phyloP scores from a whole-genome alignment of 345 rosid genomes.

The Ceriops decandra region DNA sequence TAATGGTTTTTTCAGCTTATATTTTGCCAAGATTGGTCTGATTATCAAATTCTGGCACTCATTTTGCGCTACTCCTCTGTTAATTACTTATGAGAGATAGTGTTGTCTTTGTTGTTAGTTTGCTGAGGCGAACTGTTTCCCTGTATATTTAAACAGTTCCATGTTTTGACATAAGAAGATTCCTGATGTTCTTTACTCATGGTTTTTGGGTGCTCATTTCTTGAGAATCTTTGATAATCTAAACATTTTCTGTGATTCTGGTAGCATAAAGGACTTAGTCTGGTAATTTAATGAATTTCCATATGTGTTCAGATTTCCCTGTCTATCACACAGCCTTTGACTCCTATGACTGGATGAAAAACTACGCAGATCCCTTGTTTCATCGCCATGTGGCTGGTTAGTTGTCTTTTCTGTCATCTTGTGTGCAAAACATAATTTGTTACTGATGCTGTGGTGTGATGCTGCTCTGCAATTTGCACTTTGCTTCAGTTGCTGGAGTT shows the following conservation, averaged over 20 bases:
- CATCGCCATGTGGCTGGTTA: conserved; percentile 89
- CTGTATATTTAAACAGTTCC: too few relatives aligned
- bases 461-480: conserved; percentile 8
- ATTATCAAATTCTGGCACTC: too few relatives aligned
- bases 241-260: not conserved
- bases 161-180: too few relatives aligned
- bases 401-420: conserved; percentile 9
- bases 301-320: conserved; percentile 60
- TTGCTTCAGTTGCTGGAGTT: conserved; percentile 63
- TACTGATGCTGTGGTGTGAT: not conserved
- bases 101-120: too few relatives aligned
- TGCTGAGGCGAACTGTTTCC: too few relatives aligned
- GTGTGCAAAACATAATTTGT: not conserved
- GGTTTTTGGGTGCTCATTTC: too few relatives aligned
- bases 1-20: too few relatives aligned
- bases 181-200: too few relatives aligned
- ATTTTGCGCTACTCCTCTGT: too few relatives aligned
- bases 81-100: too few relatives aligned
- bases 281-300: conserved; percentile 5
- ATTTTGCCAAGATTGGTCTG: too few relatives aligned
- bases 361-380: conserved; percentile 68
- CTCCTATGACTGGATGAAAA: conserved; percentile 75
- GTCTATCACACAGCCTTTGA: conserved; percentile 94
- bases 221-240: not conserved
- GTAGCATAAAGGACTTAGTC: conserved; percentile 1